These are phyloP conservation scores for Boletus subluridellus DNA, from an alignment of 1,284 basidiomycete species.

Conservation along the genomic window DNA sequence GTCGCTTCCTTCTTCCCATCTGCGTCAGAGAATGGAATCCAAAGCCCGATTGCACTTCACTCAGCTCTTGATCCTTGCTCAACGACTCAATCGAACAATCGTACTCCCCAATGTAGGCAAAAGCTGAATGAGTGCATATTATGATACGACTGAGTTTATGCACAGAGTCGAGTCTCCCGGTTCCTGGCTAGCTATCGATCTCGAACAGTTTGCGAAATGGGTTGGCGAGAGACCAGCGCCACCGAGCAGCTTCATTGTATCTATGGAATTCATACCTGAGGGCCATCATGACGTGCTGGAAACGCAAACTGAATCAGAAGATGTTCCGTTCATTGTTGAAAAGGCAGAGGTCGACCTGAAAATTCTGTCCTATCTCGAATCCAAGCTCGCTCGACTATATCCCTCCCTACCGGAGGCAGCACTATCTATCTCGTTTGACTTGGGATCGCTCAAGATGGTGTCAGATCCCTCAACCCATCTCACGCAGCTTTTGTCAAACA, in stretches of 20 bases:
- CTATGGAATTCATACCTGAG: constrained; percentile 10
- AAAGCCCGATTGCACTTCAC: constrained; percentile 47
- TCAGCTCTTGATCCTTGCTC: constrained; percentile 43
- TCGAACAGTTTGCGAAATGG: constrained; percentile 19
- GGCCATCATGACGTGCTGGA: background rate
- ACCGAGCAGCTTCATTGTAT: constrained; percentile 8
- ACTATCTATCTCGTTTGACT: too few relatives aligned
- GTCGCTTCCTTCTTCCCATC: constrained; percentile 34
- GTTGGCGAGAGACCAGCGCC: background rate
- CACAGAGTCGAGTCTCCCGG: background rate
- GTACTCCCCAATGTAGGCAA: constrained; percentile 45
- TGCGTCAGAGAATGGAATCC: constrained; percentile 48
- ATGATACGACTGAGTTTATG: constrained; percentile 32
- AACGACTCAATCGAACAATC: constrained; percentile 44
- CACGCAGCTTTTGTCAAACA: too few relatives aligned
- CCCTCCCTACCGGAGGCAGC: too few relatives aligned
- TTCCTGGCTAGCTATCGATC: background rate
- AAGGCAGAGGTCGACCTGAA: too few relatives aligned
- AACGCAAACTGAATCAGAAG: background rate
- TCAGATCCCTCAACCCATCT: too few relatives aligned
- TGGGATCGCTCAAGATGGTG: too few relatives aligned
- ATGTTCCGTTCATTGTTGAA: constrained; percentile 1
- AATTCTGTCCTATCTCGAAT: too few relatives aligned
- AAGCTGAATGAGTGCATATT: constrained; percentile 39
- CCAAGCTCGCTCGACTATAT: too few relatives aligned